Evolutionary conservation across 768 basidiomycete genomes (phyloP).

Genomic region (Gloeostereum incarnatum): DNA sequence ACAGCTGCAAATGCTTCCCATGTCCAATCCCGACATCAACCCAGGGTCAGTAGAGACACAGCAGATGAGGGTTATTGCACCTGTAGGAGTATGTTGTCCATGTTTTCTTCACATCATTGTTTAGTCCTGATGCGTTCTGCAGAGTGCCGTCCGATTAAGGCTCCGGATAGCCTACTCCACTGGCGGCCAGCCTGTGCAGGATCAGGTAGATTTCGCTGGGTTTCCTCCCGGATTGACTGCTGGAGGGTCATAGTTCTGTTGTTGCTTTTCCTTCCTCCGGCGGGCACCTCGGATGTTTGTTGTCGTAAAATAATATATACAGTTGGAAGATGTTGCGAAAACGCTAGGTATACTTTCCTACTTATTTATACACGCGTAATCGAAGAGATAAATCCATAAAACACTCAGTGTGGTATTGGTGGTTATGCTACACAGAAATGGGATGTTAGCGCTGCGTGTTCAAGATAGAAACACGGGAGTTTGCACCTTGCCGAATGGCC

Average conservation of each 20-base stretch:
- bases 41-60: conserved; percentile 86
- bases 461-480: no score
- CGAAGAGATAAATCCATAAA: no score
- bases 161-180: conserved; percentile 75
- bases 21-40: conserved; percentile 76
- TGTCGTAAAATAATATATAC: no score
- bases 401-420: no score
- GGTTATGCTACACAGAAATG: no score
- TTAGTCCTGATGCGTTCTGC: conserved; percentile 4
- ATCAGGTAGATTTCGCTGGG: conserved; percentile 90
- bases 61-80: conserved; percentile 88
- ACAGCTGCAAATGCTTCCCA: conserved; percentile 95
- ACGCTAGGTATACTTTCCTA: no score
- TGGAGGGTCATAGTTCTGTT: neutral
- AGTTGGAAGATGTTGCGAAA: no score
- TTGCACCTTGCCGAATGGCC: no score
- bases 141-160: conserved; percentile 81
- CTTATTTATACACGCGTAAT: no score
- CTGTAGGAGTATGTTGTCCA: conserved; percentile 60
- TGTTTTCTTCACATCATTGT: conserved; percentile 5
- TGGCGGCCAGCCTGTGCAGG: conserved; percentile 65
- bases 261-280: no score
- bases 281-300: no score
- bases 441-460: no score
- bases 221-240: conserved; percentile 74